These are phyloP conservation scores for Tephrocybe sp. DNA, from an alignment of 768 basidiomycete genomes.

Conservation along the genomic window DNA sequence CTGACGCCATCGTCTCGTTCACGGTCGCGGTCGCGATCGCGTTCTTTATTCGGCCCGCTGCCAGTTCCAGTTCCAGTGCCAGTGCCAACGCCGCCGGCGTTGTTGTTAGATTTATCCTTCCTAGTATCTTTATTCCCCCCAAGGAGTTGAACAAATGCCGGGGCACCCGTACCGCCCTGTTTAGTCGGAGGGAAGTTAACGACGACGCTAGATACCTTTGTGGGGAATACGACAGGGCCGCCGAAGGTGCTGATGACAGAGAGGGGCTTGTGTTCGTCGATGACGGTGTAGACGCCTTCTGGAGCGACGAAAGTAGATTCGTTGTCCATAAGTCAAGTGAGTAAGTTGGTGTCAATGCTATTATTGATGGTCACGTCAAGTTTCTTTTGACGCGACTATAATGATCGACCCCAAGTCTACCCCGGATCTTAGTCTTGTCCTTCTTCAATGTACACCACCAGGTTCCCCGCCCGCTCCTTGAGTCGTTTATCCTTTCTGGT, in stretches of 20 bases:
- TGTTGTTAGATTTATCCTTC: conserved; percentile 45
- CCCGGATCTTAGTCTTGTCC: conserved; percentile 43
- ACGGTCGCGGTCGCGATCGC: neutral
- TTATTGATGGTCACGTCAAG: conserved; percentile 7
- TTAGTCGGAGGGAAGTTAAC: conserved; percentile 63
- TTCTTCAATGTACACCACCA: conserved; percentile 35
- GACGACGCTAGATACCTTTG: conserved; percentile 58
- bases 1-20: conserved; percentile 69
- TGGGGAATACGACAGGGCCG: conserved; percentile 46
- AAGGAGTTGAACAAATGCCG: conserved; percentile 65
- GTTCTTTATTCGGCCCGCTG: conserved; percentile 17
- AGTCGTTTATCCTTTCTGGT: conserved; percentile 20
- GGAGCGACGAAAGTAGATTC: conserved; percentile 85
- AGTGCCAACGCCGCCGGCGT: no score
- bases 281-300: conserved; percentile 86
- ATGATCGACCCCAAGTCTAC: conserved; percentile 15
- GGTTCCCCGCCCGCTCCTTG: conserved; percentile 23
- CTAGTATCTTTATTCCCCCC: conserved; percentile 67
- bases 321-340: conserved; percentile 60
- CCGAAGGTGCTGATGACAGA: conserved; percentile 35
- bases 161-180: conserved; percentile 37
- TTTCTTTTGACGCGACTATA: conserved; percentile 17
- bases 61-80: no score
- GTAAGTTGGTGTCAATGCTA: neutral
- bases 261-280: conserved; percentile 78